Evolutionary conservation across 345 rosid species (phyloP), one percentile per base, ranked within the genome.

Genomic region (Hypericum androsaemum): DNA sequence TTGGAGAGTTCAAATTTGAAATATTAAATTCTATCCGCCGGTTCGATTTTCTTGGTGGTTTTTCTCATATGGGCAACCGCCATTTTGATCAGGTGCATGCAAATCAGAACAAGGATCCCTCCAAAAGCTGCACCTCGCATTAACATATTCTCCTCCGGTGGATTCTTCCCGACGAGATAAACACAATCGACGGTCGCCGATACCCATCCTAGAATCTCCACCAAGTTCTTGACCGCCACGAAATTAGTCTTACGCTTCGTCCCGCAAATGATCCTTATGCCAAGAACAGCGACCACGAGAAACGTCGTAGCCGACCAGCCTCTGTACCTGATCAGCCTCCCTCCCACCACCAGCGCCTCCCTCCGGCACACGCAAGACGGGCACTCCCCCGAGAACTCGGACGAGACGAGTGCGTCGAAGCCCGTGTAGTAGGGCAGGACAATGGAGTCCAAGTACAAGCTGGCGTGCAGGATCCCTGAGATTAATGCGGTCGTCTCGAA

Each of bases 391-490:
- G 96, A 88, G 61, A 82, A 77, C 0, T 65, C 65, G 0, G 96
- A 88, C 0, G 80, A 64, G 5, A 62, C 69, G 2, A 84, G 63
- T 39, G 96, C 96, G 45, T 84, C 96, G n/a, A 71, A 71, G 16
- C 96, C 96, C 13, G 96, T 84, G 40, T 88, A 77, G 74, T 84
- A 88, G 15, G 96, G 96, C 54, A 88, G 62, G 54, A 88, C 62
- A 52, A 88, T 67, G 1, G 94, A 54, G 54, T 88, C 96, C 60
- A 84, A 57, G 67, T 84, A 84, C 12, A 84, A 60, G 52, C 89
- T 78, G 0, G 89, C 89, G 10, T 88, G 96, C 41, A 88, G 58
- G 39, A 88, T 74, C 42, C 96, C 96, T 2, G 94, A 88, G 50
- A 84, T 73, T 22, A 22, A 22, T 0, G 89, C 77, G 0, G 96